Evolutionary conservation across 306 rosid species (phyloP), one percentile per base, ranked within the genome.

Genomic region (Astragalus glycyphyllos): DNA sequence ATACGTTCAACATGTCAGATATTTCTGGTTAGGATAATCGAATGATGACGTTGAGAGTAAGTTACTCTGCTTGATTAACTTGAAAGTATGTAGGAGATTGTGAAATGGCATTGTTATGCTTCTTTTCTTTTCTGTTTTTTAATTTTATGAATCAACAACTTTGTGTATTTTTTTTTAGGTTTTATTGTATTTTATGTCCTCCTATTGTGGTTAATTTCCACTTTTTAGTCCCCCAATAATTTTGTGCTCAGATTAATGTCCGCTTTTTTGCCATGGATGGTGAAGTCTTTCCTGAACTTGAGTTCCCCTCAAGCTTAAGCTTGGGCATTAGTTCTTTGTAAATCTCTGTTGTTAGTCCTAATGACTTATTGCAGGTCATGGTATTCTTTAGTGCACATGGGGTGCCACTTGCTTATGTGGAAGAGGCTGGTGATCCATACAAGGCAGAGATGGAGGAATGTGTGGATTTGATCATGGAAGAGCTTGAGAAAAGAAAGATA

Each of bases 371-470:
- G 63, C 82, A 90, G 96, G 90, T 87, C 46, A 86, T 90, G 88
- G 78, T 92, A 82, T 92, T 92, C 87, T 92, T 92, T 76, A 92
- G 98, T 55, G 98, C 98, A 5, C 98, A 92, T 62, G 98, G 98
- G 54, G 98, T 92, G 54, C 98, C 98, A 1, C 91, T 92, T 81
- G 98, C 98, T 58, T 92, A 92, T 76, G 98, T 92, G 62, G 98
- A 92, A 84, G 96, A 90, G 82, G 98, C 98, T 26, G 98, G 98
- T 55, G 98, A 92, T 82, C 98, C 98, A 41, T 92, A 92, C 83
- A 92, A 92, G 82, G 91, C 97, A 53, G 98, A 92, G 85, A 92
- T 92, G 98, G 98, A 92, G 83, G 98, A 92, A 84, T 90, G 97
- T 47, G 87, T 92, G 69, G 97, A 90, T 74, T 79, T 92, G 81